Conservation (phyloP, 1,139 yeast genomes). For the Fermentozyma sake region DNA sequence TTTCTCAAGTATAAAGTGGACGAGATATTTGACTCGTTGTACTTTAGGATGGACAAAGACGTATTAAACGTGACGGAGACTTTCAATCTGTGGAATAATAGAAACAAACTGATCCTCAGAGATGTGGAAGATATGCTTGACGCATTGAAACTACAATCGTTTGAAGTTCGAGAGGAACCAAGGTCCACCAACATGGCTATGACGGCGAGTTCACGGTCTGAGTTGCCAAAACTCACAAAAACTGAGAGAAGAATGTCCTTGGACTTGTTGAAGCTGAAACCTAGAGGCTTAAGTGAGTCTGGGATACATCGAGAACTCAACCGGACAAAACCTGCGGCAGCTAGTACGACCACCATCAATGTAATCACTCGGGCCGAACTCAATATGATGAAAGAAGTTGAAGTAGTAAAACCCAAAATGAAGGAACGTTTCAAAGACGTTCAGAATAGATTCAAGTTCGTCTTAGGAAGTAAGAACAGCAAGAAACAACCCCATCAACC, state of each 20-base stretch:
- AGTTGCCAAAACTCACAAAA: conserved; percentile 20
- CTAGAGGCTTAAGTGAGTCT: no score
- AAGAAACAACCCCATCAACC: neutral
- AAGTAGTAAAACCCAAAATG: neutral
- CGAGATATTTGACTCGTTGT: conserved; percentile 14
- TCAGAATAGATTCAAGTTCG: conserved; percentile 12
- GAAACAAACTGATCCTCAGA: conserved; percentile 1
- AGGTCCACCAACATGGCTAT: neutral
- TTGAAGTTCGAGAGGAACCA: neutral
- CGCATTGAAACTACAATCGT: conserved; percentile 2
- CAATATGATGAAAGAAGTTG: conserved; percentile 1
- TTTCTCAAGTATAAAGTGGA: conserved; percentile 17
- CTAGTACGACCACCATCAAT: conserved; percentile 30
- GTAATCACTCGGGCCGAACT: conserved; percentile 30
- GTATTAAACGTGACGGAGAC: conserved; percentile 6
- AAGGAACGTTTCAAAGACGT: conserved; percentile 8
- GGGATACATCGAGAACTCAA: conserved; percentile 10
- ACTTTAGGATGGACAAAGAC: conserved; percentile 4
- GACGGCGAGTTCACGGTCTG: conserved; percentile 2
- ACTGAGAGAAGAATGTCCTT: conserved; percentile 27
- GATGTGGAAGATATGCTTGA: conserved; percentile 3
- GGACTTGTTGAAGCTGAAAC: conserved; percentile 27
- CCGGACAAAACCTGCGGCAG: conserved; percentile 28
- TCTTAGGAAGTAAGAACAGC: conserved; percentile 3
- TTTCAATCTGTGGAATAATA: conserved; percentile 3